Evolutionary conservation across 495 filamentous ascomycete genomes (phyloP).

Genomic region (Penicillium simplicissimum): DNA sequence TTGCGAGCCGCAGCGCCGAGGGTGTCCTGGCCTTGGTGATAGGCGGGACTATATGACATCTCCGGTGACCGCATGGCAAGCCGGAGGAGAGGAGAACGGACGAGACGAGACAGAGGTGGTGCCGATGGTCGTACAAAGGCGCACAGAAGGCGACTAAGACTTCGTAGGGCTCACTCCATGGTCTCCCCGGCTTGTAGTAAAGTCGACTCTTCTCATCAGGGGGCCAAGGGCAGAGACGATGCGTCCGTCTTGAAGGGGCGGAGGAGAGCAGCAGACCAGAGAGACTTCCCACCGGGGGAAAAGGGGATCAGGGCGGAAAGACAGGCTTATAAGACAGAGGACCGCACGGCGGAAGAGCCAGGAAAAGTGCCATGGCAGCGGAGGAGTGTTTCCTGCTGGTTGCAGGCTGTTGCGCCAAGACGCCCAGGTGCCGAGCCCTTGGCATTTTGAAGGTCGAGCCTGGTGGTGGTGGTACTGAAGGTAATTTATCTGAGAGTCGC

Average conservation of each 20-base stretch:
- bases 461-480: not conserved
- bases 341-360: conserved; percentile 36
- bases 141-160: conserved; percentile 38
- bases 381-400: conserved; percentile 30
- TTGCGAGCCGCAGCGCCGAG: conserved; percentile 26
- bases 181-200: conserved; percentile 32
- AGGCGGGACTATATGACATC: conserved; percentile 47
- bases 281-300: conserved; percentile 17
- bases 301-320: conserved; percentile 23
- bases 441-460: conserved; percentile 30
- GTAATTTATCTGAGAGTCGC: not conserved
- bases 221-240: not conserved
- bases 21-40: conserved; percentile 35
- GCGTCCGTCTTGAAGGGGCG: conserved; percentile 2
- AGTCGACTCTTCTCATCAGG: conserved; percentile 13
- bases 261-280: conserved; percentile 16
- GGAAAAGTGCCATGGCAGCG: conserved; percentile 36
- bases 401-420: conserved; percentile 41
- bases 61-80: conserved; percentile 41
- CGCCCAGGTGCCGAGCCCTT: conserved; percentile 50
- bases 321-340: conserved; percentile 37
- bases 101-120: conserved; percentile 20
- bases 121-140: conserved; percentile 38
- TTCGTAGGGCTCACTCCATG: conserved; percentile 41
- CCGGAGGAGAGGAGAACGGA: conserved; percentile 15